Base-by-base conservation (phyloP, 2,329 filamentous ascomycete genomes). In the Escovopsis sp. region DNA sequence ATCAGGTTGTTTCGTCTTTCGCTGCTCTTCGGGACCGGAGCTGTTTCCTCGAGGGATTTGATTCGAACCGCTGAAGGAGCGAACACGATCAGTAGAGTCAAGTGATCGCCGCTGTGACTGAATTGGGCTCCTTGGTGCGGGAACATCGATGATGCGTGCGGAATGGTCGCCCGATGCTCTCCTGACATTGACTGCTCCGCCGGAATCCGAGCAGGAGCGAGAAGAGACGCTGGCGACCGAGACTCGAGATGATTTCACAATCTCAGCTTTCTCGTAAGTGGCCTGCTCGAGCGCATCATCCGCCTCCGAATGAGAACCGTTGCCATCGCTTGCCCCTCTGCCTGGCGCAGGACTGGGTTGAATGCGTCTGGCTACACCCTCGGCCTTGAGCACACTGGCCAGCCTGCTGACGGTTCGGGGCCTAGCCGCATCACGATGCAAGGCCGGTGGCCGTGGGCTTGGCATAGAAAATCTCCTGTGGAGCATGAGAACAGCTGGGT, bases 131-230 rank as follows among this genome's bases (percentile, higher is more conserved):
- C 68, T 70, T 15, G 70, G 70, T 10, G 63, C 64, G 8, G 65
- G 50, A 5, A 77, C 72, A 31, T 77, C 72, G 24, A 77, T 71
- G 31, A 78, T 60, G n/a, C 74, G 69, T 31, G 71, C 68, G 3
- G 73, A 76, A 45, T 68, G 67, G 14, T 74, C 61, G 48, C 71
- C 75, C 3, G 68, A 50, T 53, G 67, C 50, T 59, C 54, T 47
- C 49, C 61, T 47, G 51, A 61, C 47, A 44, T 60, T 44, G 62
- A 55, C 41, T 51, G 63, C 46, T 49, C 50, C 66, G 25, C 61
- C 62, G 34, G 59, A 57, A 7, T 76, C 72, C 1, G 71, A 71
- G 2, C 59, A 56, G 3, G 68, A 59, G 2, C 70, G 68, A 1
- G 71, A 72, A 29, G 64, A 64, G 48, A 66, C 66, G 30, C 70